Evolutionary conservation across 75 land plant species (phyloP).

Genomic region (Adiantum capillusveneris): DNA sequence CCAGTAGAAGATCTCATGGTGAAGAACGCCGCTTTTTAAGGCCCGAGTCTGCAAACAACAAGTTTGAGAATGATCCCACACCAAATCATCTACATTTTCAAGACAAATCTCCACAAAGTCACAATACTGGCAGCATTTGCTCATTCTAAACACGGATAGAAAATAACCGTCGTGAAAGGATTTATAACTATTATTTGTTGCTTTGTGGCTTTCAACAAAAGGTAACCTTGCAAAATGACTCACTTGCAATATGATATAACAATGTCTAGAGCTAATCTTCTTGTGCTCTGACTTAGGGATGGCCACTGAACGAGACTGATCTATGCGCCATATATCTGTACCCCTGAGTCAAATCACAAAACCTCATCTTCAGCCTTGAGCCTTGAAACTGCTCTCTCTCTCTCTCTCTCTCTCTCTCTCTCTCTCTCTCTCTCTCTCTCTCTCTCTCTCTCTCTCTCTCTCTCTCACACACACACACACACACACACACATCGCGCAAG

Average conservation of each 20-base stretch:
- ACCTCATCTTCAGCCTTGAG: no score
- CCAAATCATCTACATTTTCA: not conserved
- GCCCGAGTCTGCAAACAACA: constrained; percentile 28
- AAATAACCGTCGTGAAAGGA: not conserved
- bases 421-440: no score
- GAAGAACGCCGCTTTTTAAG: constrained; percentile 35
- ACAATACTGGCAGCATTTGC: not conserved
- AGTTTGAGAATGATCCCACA: not conserved
- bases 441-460: no score
- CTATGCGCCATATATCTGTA: constrained; percentile 40
- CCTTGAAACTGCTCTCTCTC: no score
- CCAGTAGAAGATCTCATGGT: constrained; percentile 42
- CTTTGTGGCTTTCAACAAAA: no score
- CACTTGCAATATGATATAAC: constrained; percentile 35
- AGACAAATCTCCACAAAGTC: constrained; percentile 4
- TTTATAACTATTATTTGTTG: no score
- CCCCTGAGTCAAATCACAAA: constrained; percentile 17
- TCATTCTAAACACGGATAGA: not conserved
- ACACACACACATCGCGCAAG: no score
- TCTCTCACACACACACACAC: no score
- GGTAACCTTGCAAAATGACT: constrained; percentile 1
- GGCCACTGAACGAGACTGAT: constrained; percentile 26
- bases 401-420: no score
- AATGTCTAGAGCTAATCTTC: constrained; percentile 34
- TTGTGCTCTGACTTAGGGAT: constrained; percentile 25